Evolutionary conservation across 768 basidiomycete species (phyloP).

Genomic region (Panaeolus papilionaceus): DNA sequence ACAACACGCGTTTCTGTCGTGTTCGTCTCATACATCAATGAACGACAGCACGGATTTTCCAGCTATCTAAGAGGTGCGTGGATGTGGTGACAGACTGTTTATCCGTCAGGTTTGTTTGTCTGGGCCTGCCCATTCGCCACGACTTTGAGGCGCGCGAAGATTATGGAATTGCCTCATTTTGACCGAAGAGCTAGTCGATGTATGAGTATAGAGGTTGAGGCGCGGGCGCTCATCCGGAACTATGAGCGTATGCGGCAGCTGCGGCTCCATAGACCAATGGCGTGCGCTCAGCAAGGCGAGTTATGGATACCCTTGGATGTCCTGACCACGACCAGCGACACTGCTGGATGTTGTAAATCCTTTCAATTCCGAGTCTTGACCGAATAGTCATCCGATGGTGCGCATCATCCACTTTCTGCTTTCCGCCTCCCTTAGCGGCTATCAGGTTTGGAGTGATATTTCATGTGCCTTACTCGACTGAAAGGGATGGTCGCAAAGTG

Average conservation of each 20-base stretch:
- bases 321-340: not conserved
- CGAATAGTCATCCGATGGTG: not conserved
- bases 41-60: not conserved
- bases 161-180: not conserved
- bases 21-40: slow-evolving; percentile 1
- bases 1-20: slow-evolving; percentile 8
- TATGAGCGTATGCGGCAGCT: no score
- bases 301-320: no score
- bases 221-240: not conserved
- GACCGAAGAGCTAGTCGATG: no score
- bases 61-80: not conserved
- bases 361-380: not conserved
- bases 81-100: not conserved
- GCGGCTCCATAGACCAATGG: no score
- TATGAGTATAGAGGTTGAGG: no score
- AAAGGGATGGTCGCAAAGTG: not conserved
- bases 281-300: no score
- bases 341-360: not conserved
- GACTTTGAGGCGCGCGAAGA: not conserved
- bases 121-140: not conserved
- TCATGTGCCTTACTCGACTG: not conserved
- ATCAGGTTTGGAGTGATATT: not conserved
- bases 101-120: not conserved
- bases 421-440: not conserved
- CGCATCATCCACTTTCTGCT: not conserved